Evolutionary conservation across 345 rosid species (phyloP), one percentile per base, ranked within the genome.

Genomic region (Brassica rapa): DNA sequence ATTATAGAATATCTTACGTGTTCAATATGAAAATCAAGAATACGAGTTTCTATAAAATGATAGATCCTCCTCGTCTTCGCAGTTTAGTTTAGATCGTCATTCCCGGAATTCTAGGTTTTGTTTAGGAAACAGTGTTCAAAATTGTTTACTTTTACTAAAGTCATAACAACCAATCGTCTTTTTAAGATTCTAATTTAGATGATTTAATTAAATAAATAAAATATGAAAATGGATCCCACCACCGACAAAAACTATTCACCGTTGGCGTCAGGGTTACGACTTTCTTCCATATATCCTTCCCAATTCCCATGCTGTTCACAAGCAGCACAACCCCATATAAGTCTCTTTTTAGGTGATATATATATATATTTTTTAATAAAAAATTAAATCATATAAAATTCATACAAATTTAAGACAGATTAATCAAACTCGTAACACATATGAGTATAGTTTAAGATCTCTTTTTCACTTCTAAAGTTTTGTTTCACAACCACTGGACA

Each of bases 171-270:
- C 81, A 63, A 71, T 77, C 46, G 11, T 25, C 35, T 70, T 33
- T 76, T 70, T 62, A 24, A 55, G 59, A 71, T 70, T 77, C 23
- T 63, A 53, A 71, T 25, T 63, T 71, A 16, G n/a, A 24, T 2
- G 1, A 35, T 51, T 62, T 64, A 51, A 8, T 7, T 27, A 11
- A 27, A 23, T 41, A 25, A 23, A 25, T 2, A 21, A 65, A 8
- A 11, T 33, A 56, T 7, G 0, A 33, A 72, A 41, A 41, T 41
- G 82, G 77, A 67, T 23, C 77, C 82, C 73, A 79, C 70, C 57
- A 79, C 82, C 82, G 82, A 78, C 73, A 65, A 21, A 46, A 55
- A 71, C 37, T 16, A 78, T 71, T 41, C 62, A 78, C 77, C 81
- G 72, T 59, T 32, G 32, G 32, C 63, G 63, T 59, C 63, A 59